phyloP scores from a whole-genome alignment of 2,329 filamentous ascomycete species.

The Phaeoacremonium minimum region DNA sequence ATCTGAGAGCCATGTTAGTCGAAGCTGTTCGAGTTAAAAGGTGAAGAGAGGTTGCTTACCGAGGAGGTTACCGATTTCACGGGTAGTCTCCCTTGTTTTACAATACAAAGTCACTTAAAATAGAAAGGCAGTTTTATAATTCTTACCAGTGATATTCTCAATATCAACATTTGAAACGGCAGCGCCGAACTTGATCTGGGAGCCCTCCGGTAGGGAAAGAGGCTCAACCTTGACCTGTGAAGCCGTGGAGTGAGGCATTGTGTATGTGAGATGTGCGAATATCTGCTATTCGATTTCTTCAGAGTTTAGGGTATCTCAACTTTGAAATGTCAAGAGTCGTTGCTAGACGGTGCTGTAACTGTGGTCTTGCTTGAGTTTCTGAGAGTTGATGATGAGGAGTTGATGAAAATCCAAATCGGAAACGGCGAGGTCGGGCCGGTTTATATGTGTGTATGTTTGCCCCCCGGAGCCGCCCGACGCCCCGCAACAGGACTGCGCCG shows the following conservation, averaged over 20 bases:
- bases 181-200: constrained; percentile 55
- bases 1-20: constrained; percentile 32
- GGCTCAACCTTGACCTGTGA: constrained; percentile 28
- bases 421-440: neutral
- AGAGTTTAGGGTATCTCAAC: neutral
- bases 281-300: neutral
- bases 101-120: constrained; percentile 8
- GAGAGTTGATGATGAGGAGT: neutral
- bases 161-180: constrained; percentile 53
- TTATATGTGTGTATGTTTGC: neutral
- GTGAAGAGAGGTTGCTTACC: constrained; percentile 29
- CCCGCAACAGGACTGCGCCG: neutral
- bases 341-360: too few species aligned
- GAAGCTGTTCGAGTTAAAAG: neutral
- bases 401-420: too few species aligned
- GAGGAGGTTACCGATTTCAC: constrained; percentile 58
- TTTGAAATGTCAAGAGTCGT: too few species aligned
- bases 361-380: neutral
- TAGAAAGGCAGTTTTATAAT: constrained; percentile 7
- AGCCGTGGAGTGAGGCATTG: neutral
- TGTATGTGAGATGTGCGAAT: neutral
- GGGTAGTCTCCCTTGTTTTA: constrained; percentile 53
- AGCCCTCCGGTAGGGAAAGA: constrained; percentile 27
- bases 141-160: constrained; percentile 58
- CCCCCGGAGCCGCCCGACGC: neutral